These are phyloP conservation scores for Comarum palustre DNA, from an alignment of 306 rosid species.

Conservation along the genomic window DNA sequence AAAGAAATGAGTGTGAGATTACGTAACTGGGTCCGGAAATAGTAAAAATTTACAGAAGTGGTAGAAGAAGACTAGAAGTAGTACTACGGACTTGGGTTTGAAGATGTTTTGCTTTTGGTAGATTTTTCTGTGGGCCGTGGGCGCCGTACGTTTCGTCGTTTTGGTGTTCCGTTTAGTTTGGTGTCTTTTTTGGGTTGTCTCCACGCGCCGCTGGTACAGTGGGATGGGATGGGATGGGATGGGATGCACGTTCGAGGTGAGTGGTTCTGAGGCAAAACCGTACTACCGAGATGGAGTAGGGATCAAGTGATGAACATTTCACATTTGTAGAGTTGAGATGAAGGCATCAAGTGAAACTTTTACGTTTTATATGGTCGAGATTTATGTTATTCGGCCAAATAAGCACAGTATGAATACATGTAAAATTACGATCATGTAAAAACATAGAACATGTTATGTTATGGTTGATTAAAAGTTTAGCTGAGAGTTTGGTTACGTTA, in stretches of 20 bases:
- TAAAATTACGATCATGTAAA: too few relatives aligned
- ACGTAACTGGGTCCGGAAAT: constrained; percentile 6
- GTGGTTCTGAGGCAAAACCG: neutral
- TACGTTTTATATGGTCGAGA: too few relatives aligned
- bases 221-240: neutral
- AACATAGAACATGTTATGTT: too few relatives aligned
- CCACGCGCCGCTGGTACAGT: neutral
- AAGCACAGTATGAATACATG: too few relatives aligned
- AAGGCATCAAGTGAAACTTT: too few relatives aligned
- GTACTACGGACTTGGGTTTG: neutral
- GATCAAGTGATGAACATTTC: neutral
- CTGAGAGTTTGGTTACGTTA: too few relatives aligned
- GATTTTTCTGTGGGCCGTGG: constrained; percentile 6
- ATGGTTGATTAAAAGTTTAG: too few relatives aligned
- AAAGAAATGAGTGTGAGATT: neutral
- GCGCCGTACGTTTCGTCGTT: constrained; percentile 21
- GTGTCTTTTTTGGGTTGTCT: too few relatives aligned
- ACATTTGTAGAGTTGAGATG: too few relatives aligned
- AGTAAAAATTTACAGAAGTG: constrained; percentile 13
- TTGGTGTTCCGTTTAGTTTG: constrained; percentile 4
- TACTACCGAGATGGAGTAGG: neutral
- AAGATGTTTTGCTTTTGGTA: neutral
- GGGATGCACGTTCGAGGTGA: neutral
- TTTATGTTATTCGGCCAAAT: too few relatives aligned
- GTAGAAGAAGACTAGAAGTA: neutral